Evolutionary conservation across 2,329 filamentous ascomycete genomes (phyloP).

Genomic region (Ramularia endophylla): DNA sequence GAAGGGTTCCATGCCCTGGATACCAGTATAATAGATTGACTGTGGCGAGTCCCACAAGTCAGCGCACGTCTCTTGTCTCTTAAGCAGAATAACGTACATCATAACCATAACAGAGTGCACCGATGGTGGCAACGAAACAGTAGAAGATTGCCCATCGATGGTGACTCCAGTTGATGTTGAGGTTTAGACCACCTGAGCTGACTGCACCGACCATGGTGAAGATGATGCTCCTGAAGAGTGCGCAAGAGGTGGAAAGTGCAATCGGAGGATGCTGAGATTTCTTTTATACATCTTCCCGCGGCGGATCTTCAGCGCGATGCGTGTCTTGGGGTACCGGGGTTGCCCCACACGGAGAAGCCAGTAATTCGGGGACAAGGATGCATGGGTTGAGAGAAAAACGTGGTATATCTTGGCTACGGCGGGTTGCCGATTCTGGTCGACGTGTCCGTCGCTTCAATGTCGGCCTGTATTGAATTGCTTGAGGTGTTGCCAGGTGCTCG

Average conservation of each 20-base stretch:
- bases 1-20: conserved; percentile 18
- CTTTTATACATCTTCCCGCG: not conserved
- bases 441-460: not conserved
- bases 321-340: not conserved
- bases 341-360: conserved; percentile 1
- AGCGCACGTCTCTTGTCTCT: not conserved
- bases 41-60: conserved; percentile 1
- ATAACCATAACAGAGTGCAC: conserved; percentile 18
- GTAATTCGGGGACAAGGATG: not conserved
- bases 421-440: not conserved
- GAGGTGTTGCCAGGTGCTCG: not conserved
- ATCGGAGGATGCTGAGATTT: not conserved
- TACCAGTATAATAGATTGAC: conserved; percentile 20
- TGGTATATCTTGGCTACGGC: not conserved
- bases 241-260: not conserved
- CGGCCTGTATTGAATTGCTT: not conserved
- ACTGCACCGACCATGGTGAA: conserved; percentile 8
- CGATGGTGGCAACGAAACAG: conserved; percentile 19
- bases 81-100: conserved; percentile 5
- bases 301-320: not conserved
- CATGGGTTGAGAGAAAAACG: not conserved
- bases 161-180: conserved; percentile 18
- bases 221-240: not conserved
- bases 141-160: conserved; percentile 19
- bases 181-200: conserved; percentile 10